A percentile compares a stretch with the other conserved stretches of the same genome.
phyloP scores from a whole-genome alignment of 352 stramenopile genomes.

The Elongisporangium undulatum region DNA sequence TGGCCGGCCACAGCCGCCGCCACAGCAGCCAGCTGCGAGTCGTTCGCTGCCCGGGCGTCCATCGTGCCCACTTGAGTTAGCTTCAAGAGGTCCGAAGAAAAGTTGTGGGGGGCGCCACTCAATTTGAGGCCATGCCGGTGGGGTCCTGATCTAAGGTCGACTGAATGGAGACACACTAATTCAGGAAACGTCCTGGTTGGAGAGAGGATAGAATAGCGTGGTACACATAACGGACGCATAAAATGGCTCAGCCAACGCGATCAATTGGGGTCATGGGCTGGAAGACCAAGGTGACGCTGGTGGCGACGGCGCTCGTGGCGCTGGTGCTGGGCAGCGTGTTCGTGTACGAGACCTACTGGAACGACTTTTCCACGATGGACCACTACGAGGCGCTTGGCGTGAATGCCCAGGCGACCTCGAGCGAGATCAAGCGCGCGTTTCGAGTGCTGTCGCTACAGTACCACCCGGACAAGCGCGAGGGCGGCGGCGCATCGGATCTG shows the following conservation, averaged over 20 bases:
- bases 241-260: neutral
- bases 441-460: slow-evolving; percentile 65
- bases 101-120: slow-evolving; percentile 6
- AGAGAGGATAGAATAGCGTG: slow-evolving; percentile 3
- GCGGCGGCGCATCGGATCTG: slow-evolving; percentile 13
- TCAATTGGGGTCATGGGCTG: neutral
- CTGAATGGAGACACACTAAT: neutral
- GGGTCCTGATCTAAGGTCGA: slow-evolving; percentile 1
- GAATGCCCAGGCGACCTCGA: slow-evolving; percentile 9
- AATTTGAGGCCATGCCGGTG: slow-evolving; percentile 8
- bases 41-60: slow-evolving; percentile 3
- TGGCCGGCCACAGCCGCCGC: slow-evolving; percentile 12
- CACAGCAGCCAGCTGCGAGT: neutral
- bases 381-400: slow-evolving; percentile 40
- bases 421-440: slow-evolving; percentile 57
- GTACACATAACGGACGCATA: slow-evolving; percentile 3
- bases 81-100: slow-evolving; percentile 1
- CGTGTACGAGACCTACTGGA: slow-evolving; percentile 24
- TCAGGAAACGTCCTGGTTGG: neutral
- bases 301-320: neutral
- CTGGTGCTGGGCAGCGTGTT: neutral
- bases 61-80: neutral
- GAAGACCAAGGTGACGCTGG: neutral
- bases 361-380: slow-evolving; percentile 31
- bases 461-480: slow-evolving; percentile 64